Evolutionary conservation across 805 yeast genomes (phyloP), one percentile per base, ranked within the genome.

Genomic region (Candida fluviatilis): DNA sequence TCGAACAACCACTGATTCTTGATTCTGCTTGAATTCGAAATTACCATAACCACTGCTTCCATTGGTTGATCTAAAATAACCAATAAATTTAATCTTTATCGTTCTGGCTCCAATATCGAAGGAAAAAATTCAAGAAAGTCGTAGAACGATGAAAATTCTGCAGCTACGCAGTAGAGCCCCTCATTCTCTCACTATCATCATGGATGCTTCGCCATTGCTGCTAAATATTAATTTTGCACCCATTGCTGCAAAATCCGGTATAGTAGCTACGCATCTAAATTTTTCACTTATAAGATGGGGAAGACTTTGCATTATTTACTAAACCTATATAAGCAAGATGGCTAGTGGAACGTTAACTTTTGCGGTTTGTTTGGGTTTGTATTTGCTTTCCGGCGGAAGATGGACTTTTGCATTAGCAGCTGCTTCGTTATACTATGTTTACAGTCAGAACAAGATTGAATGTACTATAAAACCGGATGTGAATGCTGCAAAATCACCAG

Each of bases 361-460:
- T 38, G 49, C 47, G 3, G 46, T 48, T 21, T 61, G 66, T 37
- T 40, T 52, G 25, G 48, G 42, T 5, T 18, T 59, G 4, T 68
- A 71, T 46, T 50, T 62, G 27, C 31, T 58, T 11, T 55, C 69
- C 1, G 76, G 76, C 4, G 76, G 76, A 13, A 58, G 76, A 43
- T 50, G 67, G 55, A 48, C 72, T 2, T 40, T 71, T 8, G 61
- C 55, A 6, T 16, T 57, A 2, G 58, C 61, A 4, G 54, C 48
- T 2, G 27, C 38, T 12, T 50, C 51, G 3, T 35, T 43, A 19
- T 35, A 30, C 24, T 49, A 23, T 41, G 42, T 29, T 8, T 23
- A 12, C 31, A 18, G 31, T 18, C 16, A 13, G 25, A 31, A 31
- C 19, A 34, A 19, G 13, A n/a, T 15, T 5, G 36, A 36, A 21